A percentile compares a stretch with the other conserved stretches of the same genome.
phyloP scores from a whole-genome alignment of 345 rosid species.

The Anastatica hierochuntica region DNA sequence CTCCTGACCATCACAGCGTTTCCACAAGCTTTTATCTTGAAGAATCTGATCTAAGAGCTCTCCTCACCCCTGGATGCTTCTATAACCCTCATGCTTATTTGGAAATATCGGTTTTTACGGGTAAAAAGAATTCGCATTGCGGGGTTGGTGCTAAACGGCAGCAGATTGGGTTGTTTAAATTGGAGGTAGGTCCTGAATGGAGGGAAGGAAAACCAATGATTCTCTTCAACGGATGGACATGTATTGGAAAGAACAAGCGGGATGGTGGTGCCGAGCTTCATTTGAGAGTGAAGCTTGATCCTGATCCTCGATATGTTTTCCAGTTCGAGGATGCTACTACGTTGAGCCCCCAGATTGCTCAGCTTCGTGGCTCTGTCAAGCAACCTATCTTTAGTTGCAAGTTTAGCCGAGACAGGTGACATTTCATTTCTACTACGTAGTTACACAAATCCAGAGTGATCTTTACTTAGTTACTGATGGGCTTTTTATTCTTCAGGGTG shows the following conservation, averaged over 20 bases:
- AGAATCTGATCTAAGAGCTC: conserved; percentile 76
- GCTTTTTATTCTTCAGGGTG: conserved; percentile 40
- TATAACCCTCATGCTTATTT: conserved; percentile 53
- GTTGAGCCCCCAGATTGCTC: conserved; percentile 87
- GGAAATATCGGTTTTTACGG: conserved; percentile 55
- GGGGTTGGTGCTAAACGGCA: conserved; percentile 73
- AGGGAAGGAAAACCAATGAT: conserved; percentile 57
- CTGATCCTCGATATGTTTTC: conserved; percentile 89
- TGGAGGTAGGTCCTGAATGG: conserved; percentile 91
- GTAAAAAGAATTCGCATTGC: conserved; percentile 61
- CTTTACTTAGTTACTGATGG: background rate
- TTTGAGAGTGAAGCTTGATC: conserved; percentile 77
- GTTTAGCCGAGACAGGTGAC: conserved; percentile 83
- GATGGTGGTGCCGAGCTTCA: conserved; percentile 75
- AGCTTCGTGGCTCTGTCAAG: conserved; percentile 81
- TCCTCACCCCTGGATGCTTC: conserved; percentile 73
- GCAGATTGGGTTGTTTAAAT: conserved; percentile 70
- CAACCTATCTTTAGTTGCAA: conserved; percentile 96
- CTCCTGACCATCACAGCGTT: conserved; percentile 66
- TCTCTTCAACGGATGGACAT: conserved; percentile 84
- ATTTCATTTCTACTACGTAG: background rate
- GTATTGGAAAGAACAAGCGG: conserved; percentile 72
- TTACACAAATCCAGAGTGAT: no score
- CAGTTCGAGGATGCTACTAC: conserved; percentile 85
- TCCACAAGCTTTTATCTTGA: conserved; percentile 86